Base-by-base conservation (phyloP, 116 monocot species). In the Iris pallida region DNA sequence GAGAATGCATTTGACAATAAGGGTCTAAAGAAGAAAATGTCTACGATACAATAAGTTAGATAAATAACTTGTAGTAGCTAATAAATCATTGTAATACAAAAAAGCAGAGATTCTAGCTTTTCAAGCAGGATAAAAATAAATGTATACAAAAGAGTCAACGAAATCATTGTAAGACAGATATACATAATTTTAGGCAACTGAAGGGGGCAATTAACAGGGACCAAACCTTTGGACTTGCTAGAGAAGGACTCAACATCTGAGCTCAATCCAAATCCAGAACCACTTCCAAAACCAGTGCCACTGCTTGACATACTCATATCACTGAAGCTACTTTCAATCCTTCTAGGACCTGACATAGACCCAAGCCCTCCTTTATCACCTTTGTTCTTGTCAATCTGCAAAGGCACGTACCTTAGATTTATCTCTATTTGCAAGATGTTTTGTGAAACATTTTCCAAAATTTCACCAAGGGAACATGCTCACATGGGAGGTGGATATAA, bases 301-400 rank as follows among this genome's bases (percentile, higher is more conserved):
- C 70, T 79, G 61, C 92, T 92, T 12, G 92, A 89, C 59, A 97
- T 85, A 68, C 78, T 82, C 75, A 92, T 78, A 65, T 92, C 92
- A 74, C 75, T 85, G 65, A 87, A 85, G 65, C 75, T 76, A 53
- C 66, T 66, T 66, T 66, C 66, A 40, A 66, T 66, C 53, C 53
- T 53, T 71, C 80, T 64, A 15, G 90, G 59, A 53, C 92, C 86
- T 62, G 91, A 84, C 30, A 91, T 65, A 48, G 88, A 74, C 82
- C 77, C 82, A 67, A 85, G 80, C 0, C 85, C 87, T 71, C 92
- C 92, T 83, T 83, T 90, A 40, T 90, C 92, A 60, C 80, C 79
- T 83, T 63, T 97, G 54, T 71, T 79, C 68, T 90, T 97, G 59
- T 97, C 92, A 71, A 89, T 92, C 96, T 97, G 77, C 53, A 80